Evolutionary conservation across 2,329 filamentous ascomycete species (phyloP).

Genomic region (Microcyclosporella mali): DNA sequence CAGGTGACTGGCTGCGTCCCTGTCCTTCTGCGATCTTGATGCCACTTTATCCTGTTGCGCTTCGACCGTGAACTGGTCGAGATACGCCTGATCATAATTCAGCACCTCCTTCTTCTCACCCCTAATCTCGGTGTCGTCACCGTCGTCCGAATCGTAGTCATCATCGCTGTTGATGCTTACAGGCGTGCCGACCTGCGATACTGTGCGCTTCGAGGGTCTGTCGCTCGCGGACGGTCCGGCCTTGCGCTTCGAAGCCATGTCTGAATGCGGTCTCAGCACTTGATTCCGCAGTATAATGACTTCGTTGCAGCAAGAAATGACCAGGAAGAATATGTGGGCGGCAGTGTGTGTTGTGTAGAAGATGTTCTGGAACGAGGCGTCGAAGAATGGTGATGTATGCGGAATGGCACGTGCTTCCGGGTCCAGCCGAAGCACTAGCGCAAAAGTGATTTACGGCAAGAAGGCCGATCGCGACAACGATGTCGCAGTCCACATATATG

Average conservation of each 20-base stretch:
- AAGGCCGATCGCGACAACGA: no score
- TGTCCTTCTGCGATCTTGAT: constrained; percentile 27
- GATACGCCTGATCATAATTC: constrained; percentile 50
- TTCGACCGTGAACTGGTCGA: constrained; percentile 37
- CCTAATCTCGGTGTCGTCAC: constrained; percentile 24
- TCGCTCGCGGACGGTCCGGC: constrained; percentile 32
- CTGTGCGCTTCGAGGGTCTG: constrained; percentile 33
- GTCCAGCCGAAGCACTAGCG: no score
- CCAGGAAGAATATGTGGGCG: neutral
- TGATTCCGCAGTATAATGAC: neutral
- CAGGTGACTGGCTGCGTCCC: constrained; percentile 51
- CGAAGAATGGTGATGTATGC: neutral
- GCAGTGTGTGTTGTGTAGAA: neutral
- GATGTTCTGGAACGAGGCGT: neutral
- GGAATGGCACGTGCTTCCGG: neutral
- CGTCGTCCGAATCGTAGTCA: constrained; percentile 41
- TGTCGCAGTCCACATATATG: no score
- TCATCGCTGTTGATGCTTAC: constrained; percentile 49
- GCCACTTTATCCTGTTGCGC: no score
- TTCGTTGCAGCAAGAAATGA: neutral
- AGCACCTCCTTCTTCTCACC: constrained; percentile 33
- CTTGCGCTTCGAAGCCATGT: constrained; percentile 36
- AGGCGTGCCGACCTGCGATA: constrained; percentile 38
- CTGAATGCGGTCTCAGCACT: no score
- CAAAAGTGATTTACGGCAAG: no score